A percentile compares a stretch with the other conserved stretches of the same genome.
Evolutionary conservation across 768 basidiomycete species (phyloP).

Genomic region (Sporobolomyces phaffii): DNA sequence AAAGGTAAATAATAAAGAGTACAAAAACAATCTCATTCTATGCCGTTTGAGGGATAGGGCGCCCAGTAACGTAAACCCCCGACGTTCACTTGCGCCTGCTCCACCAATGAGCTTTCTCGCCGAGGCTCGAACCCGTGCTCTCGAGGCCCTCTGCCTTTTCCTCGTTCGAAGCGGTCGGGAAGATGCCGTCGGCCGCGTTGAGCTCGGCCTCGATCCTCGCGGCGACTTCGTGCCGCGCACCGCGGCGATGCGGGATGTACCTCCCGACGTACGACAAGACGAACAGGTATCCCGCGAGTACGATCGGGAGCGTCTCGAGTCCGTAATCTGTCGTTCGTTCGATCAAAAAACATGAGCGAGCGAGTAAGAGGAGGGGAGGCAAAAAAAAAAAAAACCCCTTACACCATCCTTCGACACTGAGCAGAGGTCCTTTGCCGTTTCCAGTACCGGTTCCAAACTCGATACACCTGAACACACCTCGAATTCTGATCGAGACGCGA

Average conservation of each 20-base stretch:
- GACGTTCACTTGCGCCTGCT: conserved; percentile 7
- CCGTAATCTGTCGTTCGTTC: conserved; percentile 10
- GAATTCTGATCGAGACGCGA: background rate
- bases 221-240: conserved; percentile 6
- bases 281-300: conserved; percentile 29
- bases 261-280: conserved; percentile 16
- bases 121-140: background rate
- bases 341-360: too few relatives aligned
- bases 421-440: conserved; percentile 17
- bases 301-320: conserved; percentile 29
- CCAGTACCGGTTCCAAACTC: conserved; percentile 26
- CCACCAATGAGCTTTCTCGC: conserved; percentile 10
- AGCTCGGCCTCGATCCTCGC: conserved; percentile 9
- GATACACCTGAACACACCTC: conserved; percentile 31
- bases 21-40: too few relatives aligned
- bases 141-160: background rate
- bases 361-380: background rate
- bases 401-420: conserved; percentile 26
- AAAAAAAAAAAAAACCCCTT: too few relatives aligned
- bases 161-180: background rate
- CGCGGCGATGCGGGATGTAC: conserved; percentile 23
- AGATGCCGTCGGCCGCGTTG: conserved; percentile 4
- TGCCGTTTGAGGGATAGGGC: too few relatives aligned
- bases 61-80: too few relatives aligned
- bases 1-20: too few relatives aligned